Percentiles rank a stretch among this genome's conserved stretches.
Conservation (phyloP, 2,329 filamentous ascomycete species). For the Penicillium crustosum region DNA sequence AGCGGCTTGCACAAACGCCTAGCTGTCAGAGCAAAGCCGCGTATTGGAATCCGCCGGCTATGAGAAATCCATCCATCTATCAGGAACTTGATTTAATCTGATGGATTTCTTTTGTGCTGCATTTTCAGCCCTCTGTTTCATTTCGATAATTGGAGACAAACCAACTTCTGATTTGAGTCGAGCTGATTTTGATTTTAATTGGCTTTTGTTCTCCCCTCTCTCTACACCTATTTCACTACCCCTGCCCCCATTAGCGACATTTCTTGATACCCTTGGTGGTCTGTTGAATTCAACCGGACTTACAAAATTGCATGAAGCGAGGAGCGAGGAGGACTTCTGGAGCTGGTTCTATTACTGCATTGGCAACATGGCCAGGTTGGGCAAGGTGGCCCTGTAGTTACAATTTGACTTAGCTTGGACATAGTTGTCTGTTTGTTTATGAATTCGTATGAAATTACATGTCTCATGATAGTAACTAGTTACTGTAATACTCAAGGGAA, state of each 20-base stretch:
- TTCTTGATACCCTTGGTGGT: slow-evolving; percentile 13
- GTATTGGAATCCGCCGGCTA: slow-evolving; percentile 38
- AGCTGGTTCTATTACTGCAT: slow-evolving; percentile 2
- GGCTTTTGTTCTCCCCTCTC: neutral
- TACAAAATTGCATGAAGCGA: slow-evolving; percentile 7
- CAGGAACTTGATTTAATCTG: neutral
- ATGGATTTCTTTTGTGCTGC: neutral
- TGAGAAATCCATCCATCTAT: slow-evolving; percentile 14
- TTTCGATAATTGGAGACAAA: neutral
- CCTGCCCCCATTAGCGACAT: neutral
- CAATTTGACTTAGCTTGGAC: neutral
- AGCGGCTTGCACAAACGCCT: slow-evolving; percentile 26
- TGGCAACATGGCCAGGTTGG: neutral
- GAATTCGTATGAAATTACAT: neutral
- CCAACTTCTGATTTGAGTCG: neutral
- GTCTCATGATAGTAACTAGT: neutral
- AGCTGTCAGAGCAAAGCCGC: slow-evolving; percentile 33
- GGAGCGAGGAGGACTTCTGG: neutral
- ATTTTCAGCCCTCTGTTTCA: neutral
- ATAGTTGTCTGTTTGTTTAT: neutral
- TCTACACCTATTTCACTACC: neutral
- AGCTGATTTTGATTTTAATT: neutral
- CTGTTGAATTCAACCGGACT: neutral
- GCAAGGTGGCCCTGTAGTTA: neutral
- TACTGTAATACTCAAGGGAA: neutral